phyloP scores from a whole-genome alignment of 1,284 basidiomycete species.

The Inonotus obliquus region DNA sequence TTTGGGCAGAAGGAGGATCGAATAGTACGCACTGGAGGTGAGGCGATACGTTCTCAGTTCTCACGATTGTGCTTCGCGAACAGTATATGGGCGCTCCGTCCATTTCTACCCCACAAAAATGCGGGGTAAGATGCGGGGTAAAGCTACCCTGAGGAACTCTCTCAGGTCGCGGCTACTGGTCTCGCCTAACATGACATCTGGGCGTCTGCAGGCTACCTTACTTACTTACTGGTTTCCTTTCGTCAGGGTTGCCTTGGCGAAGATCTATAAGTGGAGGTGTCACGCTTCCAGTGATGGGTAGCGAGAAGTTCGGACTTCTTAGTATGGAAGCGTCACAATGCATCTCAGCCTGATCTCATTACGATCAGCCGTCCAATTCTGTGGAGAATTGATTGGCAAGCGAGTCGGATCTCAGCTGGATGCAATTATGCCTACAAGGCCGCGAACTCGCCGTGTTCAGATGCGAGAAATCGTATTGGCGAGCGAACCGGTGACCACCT shows the following conservation, averaged over 20 bases:
- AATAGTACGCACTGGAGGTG: background rate
- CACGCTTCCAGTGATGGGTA: background rate
- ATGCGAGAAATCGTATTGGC: background rate
- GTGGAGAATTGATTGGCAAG: background rate
- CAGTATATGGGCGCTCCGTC: background rate
- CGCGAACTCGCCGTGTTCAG: background rate
- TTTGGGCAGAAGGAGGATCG: background rate
- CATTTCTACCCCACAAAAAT: constrained; percentile 5
- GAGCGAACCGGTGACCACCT: constrained; percentile 4
- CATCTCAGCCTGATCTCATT: background rate
- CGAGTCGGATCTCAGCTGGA: constrained; percentile 2
- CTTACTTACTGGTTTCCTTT: background rate
- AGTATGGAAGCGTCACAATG: background rate
- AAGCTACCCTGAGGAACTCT: background rate
- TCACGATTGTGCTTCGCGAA: background rate
- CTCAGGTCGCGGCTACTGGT: no score
- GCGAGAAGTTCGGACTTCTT: background rate
- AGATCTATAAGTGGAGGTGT: background rate
- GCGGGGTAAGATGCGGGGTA: constrained; percentile 3
- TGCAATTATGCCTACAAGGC: background rate
- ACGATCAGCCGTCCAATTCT: background rate
- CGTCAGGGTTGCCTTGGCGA: background rate
- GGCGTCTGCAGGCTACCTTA: background rate
- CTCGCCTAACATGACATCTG: background rate
- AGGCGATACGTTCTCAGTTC: background rate